Evolutionary conservation across 2,329 filamentous ascomycete genomes (phyloP), one percentile per base, ranked within the genome.

Genomic region (Aspergillus phoenicis): DNA sequence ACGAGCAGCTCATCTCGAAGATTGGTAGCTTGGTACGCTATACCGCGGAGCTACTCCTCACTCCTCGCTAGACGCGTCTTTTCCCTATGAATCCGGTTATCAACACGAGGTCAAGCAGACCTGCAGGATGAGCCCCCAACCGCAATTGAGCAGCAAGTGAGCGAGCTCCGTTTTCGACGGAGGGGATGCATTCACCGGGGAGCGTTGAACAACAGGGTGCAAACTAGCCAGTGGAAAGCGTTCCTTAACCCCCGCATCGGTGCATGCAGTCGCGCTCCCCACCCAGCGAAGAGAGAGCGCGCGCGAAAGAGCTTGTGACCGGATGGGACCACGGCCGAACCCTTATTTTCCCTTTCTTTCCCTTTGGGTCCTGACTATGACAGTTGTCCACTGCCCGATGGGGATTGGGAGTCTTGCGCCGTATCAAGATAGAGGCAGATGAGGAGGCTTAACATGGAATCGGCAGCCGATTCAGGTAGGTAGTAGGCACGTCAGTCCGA

Each of bases 241-340:
- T 69, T 72, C 68, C 69, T 71, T 60, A 20, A 64, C 63, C 65
- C 65, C 68, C 70, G 66, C 67, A 64, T 66, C 55, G 24, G 60
- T 52, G 57, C 53, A 53, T 60, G 62, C 63, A 65, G 63, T 64
- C 62, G 67, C 59, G 64, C 62, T 55, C 54, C 20, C 28, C 59
- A 53, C 49, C 39, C 48, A 51, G 20, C 33, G 49, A 57, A 47
- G 54, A 53, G 54, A 53, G 51, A 22, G 59, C 36, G 47, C 33
- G n/a, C 53, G 30, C 33, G 33, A 36, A 43, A 26, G 15, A 33
- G 52, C 60, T 59, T 64, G 62, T 63, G 61, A 65, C 63, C 61
- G 55, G 63, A 59, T 48, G 57, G 48, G 39, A 49, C 41, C 52
- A 55, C 30, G 48, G 48, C 30, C 45, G 48, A 58, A 58, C 48